phyloP scores from a whole-genome alignment of 331 rosid species.

The Malus hybrid region DNA sequence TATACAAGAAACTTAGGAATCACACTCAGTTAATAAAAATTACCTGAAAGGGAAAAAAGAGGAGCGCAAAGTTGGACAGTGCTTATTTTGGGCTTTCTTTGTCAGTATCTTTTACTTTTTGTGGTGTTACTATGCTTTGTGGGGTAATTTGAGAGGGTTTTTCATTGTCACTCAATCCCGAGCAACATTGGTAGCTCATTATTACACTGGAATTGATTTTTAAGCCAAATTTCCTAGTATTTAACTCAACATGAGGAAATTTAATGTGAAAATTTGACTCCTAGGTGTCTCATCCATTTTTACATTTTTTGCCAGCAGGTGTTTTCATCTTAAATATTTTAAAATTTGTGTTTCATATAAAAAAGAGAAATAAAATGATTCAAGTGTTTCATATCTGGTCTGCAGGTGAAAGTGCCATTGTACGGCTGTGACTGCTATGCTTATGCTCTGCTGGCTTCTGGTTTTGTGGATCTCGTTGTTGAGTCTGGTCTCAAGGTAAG shows the following conservation, averaged over 20 bases:
- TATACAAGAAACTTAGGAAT: too few relatives aligned
- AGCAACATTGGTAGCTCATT: not conserved
- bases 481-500: conserved; percentile 90
- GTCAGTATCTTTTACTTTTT: not conserved
- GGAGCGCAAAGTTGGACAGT: not conserved
- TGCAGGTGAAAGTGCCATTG: conserved; percentile 83
- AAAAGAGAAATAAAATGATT: not conserved
- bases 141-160: not conserved
- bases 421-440: conserved; percentile 99
- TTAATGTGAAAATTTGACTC: not conserved
- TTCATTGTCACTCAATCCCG: not conserved
- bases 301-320: not conserved
- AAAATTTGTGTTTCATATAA: not conserved
- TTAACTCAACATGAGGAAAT: not conserved
- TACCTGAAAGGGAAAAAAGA: not conserved
- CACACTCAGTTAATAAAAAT: not conserved
- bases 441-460: conserved; percentile 87
- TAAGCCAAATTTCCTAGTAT: not conserved
- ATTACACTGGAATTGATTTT: not conserved
- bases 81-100: not conserved
- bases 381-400: not conserved
- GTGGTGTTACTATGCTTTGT: not conserved
- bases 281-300: not conserved
- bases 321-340: not conserved
- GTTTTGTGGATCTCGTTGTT: conserved; percentile 86